These are phyloP conservation scores for Sphenostylis stenocarpa DNA, from an alignment of 306 rosid genomes.

Conservation along the genomic window DNA sequence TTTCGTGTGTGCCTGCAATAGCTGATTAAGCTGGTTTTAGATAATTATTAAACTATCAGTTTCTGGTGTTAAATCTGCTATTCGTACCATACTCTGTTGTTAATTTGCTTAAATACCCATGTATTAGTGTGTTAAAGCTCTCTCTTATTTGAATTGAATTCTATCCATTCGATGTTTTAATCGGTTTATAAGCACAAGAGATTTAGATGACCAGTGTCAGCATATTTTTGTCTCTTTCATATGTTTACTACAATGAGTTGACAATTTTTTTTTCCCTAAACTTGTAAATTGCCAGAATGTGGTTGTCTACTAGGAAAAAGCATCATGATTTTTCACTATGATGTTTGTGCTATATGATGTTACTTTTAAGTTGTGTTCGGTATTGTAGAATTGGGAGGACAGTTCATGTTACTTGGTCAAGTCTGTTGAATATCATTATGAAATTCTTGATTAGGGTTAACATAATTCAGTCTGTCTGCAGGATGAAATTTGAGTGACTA, in stretches of 20 bases:
- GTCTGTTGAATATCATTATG: conserved; percentile 16
- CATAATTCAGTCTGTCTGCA: conserved; percentile 24
- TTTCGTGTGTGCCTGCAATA: background rate
- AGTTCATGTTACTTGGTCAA: conserved; percentile 8
- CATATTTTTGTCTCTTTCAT: conserved; percentile 14
- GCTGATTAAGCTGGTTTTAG: background rate
- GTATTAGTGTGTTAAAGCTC: background rate
- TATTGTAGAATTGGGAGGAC: conserved; percentile 20
- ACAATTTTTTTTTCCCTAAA: background rate
- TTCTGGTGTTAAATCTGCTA: background rate
- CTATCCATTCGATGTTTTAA: background rate
- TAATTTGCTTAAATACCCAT: background rate
- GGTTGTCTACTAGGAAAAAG: background rate
- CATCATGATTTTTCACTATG: conserved; percentile 14
- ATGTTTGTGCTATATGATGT: conserved; percentile 16
- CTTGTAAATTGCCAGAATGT: background rate
- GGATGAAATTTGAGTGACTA: conserved; percentile 12
- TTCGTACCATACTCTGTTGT: background rate
- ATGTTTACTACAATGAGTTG: background rate
- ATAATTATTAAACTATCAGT: background rate
- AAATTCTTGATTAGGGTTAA: conserved; percentile 4
- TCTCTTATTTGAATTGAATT: conserved; percentile 25
- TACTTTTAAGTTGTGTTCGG: background rate
- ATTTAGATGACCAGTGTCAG: background rate
- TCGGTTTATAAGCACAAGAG: conserved; percentile 10